These are phyloP conservation scores for Setaria italica DNA, from an alignment of 202 grass and related monocot genomes.

Conservation along the genomic window DNA sequence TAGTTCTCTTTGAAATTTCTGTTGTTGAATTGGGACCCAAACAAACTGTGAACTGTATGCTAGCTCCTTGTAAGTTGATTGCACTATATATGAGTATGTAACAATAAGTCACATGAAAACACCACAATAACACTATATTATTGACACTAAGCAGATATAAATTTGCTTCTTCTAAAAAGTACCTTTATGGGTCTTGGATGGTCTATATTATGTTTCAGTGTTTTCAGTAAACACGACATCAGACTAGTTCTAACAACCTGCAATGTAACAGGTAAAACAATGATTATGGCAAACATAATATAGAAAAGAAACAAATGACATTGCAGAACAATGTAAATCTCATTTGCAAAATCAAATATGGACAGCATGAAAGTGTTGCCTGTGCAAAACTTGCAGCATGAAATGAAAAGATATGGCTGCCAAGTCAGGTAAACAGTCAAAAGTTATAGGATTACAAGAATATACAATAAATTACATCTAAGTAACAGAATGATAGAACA, in stretches of 20 bases:
- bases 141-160: slow-evolving; percentile 2
- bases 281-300: neutral
- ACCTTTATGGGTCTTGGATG: slow-evolving; percentile 96
- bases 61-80: neutral
- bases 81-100: neutral
- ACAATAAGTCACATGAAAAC: neutral
- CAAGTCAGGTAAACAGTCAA: neutral
- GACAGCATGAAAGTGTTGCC: neutral
- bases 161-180: slow-evolving; percentile 24
- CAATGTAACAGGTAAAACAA: slow-evolving; percentile 46
- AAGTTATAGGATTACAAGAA: slow-evolving; percentile 18
- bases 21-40: neutral
- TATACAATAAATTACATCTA: slow-evolving; percentile 4
- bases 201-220: slow-evolving; percentile 96
- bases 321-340: neutral
- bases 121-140: slow-evolving; percentile 5
- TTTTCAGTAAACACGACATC: slow-evolving; percentile 93
- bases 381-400: neutral
- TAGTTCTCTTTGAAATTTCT: neutral
- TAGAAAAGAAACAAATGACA: neutral
- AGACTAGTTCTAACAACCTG: slow-evolving; percentile 93
- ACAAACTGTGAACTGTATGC: neutral
- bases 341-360: slow-evolving; percentile 14
- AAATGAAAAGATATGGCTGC: slow-evolving; percentile 21
- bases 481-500: neutral